Conservation (phyloP, 2,329 filamentous ascomycete species). For the Calcarisporium arbuscula region DNA sequence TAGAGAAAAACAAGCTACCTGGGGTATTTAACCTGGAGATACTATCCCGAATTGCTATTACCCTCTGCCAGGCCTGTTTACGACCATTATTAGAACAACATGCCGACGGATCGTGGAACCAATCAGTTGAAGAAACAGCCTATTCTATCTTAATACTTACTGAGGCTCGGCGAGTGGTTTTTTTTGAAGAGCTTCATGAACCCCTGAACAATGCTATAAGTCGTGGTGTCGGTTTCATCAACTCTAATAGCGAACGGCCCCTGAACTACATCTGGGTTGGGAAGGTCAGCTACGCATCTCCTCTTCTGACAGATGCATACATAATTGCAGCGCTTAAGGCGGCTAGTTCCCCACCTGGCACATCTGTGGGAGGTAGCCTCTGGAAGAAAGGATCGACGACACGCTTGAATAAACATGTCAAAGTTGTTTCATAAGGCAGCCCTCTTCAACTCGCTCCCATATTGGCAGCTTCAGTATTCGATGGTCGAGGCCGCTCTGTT, state of each 20-base stretch:
- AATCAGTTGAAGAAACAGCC: slow-evolving; percentile 9
- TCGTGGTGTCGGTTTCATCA: slow-evolving; percentile 6
- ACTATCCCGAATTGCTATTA: slow-evolving; percentile 3
- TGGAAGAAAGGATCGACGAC: neutral
- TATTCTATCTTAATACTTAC: slow-evolving; percentile 10
- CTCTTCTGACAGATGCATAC: slow-evolving; percentile 10
- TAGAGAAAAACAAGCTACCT: slow-evolving; percentile 4
- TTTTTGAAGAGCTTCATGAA: slow-evolving; percentile 6
- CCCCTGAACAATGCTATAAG: slow-evolving; percentile 4
- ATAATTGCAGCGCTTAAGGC: slow-evolving; percentile 8
- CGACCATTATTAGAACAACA: slow-evolving; percentile 8
- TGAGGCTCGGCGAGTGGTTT: slow-evolving; percentile 4
- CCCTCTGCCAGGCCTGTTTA: slow-evolving; percentile 9
- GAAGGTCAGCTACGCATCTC: slow-evolving; percentile 11
- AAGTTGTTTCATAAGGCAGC: too few relatives aligned
- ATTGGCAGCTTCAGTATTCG: too few relatives aligned
- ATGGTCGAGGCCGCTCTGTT: neutral
- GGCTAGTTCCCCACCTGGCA: too few relatives aligned
- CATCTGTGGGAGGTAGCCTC: too few relatives aligned
- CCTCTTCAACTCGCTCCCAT: too few relatives aligned
- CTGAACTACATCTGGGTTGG: slow-evolving; percentile 10
- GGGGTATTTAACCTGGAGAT: slow-evolving; percentile 3
- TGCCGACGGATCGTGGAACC: slow-evolving; percentile 11
- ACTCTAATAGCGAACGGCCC: neutral
- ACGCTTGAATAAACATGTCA: neutral